phyloP scores from a whole-genome alignment of 805 yeast genomes.

The Ogataea pignaliae region DNA sequence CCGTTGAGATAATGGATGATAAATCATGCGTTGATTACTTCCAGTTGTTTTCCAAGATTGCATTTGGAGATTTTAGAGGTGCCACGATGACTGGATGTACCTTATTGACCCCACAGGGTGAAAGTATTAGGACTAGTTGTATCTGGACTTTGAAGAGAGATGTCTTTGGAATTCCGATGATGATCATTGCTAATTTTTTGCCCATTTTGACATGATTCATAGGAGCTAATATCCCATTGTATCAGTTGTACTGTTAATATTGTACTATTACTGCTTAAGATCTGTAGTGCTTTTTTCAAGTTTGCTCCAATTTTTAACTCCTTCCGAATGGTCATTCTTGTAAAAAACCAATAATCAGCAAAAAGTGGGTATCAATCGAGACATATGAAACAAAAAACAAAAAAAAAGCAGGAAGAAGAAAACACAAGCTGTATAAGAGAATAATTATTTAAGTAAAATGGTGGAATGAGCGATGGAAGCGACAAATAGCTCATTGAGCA shows the following conservation, averaged over 20 bases:
- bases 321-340: no score
- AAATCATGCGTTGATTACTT: slow-evolving; percentile 83
- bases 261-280: neutral
- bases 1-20: slow-evolving; percentile 84
- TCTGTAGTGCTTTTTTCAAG: no score
- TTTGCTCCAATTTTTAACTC: no score
- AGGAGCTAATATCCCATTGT: no score
- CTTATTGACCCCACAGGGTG: slow-evolving; percentile 53
- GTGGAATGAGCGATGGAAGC: no score
- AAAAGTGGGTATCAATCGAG: no score
- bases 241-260: neutral
- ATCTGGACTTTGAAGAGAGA: slow-evolving; percentile 93
- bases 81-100: slow-evolving; percentile 87
- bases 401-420: neutral
- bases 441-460: neutral
- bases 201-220: slow-evolving; percentile 51
- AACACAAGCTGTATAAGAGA: neutral
- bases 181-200: slow-evolving; percentile 89
- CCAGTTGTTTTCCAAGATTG: slow-evolving; percentile 75
- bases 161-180: slow-evolving; percentile 95
- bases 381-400: neutral
- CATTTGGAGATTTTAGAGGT: slow-evolving; percentile 88
- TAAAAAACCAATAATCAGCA: no score
- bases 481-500: slow-evolving; percentile 66
- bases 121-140: slow-evolving; percentile 67